Conservation (phyloP, 495 filamentous ascomycete genomes). For the Penicillium crystallinum region DNA sequence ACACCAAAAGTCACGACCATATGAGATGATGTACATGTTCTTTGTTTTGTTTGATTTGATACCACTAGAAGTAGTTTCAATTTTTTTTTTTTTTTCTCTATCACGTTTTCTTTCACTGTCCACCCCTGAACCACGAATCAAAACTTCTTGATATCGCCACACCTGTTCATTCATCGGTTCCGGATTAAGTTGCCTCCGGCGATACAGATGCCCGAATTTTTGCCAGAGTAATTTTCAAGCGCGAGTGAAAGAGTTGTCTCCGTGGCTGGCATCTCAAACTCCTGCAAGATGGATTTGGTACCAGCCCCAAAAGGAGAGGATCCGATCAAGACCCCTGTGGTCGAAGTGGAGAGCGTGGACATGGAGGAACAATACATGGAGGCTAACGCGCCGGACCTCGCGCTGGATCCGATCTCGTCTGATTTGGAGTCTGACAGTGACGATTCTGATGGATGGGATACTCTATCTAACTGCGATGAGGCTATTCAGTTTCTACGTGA, state of each 20-base stretch:
- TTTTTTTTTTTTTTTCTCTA: neutral
- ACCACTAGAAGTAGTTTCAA: conserved; percentile 22
- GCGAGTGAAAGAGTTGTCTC: conserved; percentile 26
- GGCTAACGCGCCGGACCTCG: conserved; percentile 23
- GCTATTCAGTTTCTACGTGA: conserved; percentile 59
- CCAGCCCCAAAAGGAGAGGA: conserved; percentile 36
- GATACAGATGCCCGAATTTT: conserved; percentile 28
- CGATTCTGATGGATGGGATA: conserved; percentile 63
- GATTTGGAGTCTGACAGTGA: conserved; percentile 56
- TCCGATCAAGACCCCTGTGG: conserved; percentile 38
- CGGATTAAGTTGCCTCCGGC: conserved; percentile 37
- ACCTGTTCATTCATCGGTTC: conserved; percentile 12
- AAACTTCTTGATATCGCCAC: conserved; percentile 9
- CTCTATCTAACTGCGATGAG: conserved; percentile 63
- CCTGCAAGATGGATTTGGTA: conserved; percentile 40
- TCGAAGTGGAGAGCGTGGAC: conserved; percentile 44
- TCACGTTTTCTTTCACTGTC: conserved; percentile 4
- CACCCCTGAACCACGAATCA: conserved; percentile 8
- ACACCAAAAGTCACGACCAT: conserved; percentile 14
- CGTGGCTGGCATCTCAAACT: conserved; percentile 31
- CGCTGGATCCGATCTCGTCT: conserved; percentile 27
- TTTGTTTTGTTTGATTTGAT: conserved; percentile 24
- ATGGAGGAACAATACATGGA: conserved; percentile 17
- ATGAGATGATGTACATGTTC: conserved; percentile 20
- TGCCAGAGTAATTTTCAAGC: conserved; percentile 26